Conservation (phyloP, 306 rosid species). For the Vigna mungo region DNA sequence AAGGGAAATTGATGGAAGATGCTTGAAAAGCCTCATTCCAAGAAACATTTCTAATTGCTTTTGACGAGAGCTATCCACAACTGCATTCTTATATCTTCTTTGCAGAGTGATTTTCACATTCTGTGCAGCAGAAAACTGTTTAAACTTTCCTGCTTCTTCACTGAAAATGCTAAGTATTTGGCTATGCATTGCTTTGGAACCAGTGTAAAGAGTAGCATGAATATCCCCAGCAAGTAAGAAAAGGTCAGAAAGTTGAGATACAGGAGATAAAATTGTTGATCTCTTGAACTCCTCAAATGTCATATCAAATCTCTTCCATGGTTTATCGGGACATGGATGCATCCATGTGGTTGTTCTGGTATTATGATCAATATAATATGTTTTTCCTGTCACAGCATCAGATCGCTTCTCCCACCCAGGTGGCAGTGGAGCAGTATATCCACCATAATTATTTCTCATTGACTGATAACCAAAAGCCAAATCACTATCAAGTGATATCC, state of each 20-base stretch:
- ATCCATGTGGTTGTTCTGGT: slow-evolving; percentile 98
- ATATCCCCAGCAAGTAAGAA: slow-evolving; percentile 98
- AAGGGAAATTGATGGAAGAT: slow-evolving; percentile 92
- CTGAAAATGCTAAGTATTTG: slow-evolving; percentile 97
- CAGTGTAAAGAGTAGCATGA: slow-evolving; percentile 98
- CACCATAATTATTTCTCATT: slow-evolving; percentile 63
- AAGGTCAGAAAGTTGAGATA: slow-evolving; percentile 89
- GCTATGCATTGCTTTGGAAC: slow-evolving; percentile 99
- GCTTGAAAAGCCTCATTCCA: slow-evolving; percentile 96
- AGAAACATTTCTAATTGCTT: slow-evolving; percentile 96
- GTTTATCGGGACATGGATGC: slow-evolving; percentile 99
- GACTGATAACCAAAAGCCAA: slow-evolving; percentile 74
- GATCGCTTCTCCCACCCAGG: slow-evolving; percentile 99
- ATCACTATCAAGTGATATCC: slow-evolving; percentile 91
- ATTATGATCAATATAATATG: slow-evolving; percentile 90
- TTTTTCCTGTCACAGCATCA: slow-evolving; percentile 92
- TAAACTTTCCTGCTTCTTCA: slow-evolving; percentile 92
- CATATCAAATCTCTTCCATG: slow-evolving; percentile 99
- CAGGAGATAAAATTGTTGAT: slow-evolving; percentile 90
- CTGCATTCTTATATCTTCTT: slow-evolving; percentile 92
- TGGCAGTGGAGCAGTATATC: slow-evolving; percentile 92
- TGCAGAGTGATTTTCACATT: slow-evolving; percentile 95
- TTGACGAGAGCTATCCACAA: slow-evolving; percentile 98
- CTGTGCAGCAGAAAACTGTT: slow-evolving; percentile 95
- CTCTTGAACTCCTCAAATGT: slow-evolving; percentile 92